Evolutionary conservation across 768 basidiomycete species (phyloP), one percentile per base, ranked within the genome.

Genomic region (Psilocybe cubensis): DNA sequence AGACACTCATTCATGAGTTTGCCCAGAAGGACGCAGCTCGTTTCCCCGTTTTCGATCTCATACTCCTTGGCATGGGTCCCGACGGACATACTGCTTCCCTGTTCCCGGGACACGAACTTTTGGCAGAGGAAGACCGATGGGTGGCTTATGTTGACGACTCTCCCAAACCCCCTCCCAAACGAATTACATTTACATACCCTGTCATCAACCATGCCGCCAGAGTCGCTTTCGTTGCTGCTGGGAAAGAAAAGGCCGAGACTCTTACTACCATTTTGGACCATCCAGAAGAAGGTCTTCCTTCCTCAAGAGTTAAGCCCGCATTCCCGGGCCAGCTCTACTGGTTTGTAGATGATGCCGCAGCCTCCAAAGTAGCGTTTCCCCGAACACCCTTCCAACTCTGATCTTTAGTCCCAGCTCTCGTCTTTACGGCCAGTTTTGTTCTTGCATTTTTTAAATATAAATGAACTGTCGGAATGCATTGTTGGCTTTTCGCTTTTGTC

Each of bases 11-110:
- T 68, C 81, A 72, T 58, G 89, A 91, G 70, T 99, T 99, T 68
- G 97, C 96, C 0, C 87, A 89, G 69, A 92, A 88, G 70, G 94
- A 98, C 70, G 81, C 94, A 4, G 96, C 96, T 17, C 88, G 96
- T 58, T 98, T 98, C 83, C 97, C 97, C 60, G 81, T 97, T 50
- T 98, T 99, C 72, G 97, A 99, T 71, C 86, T 99, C 70, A 91
- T 98, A 76, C 85, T 99, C 42, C 88, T 99, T 50, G 97, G 97
- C 47, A 88, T 96, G 83, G 97, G 97, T 27, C 92, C 92, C 4
- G 97, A 98, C 70, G 96, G 96, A n/a, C 97, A 99, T 79, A 98
- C 96, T 40, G 94, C 91, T 59, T 95, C 92, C 6, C 87, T 99
- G 63, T 99, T 99, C 85, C 97, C 97, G 8, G 91, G 83, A n/a